Conservation (phyloP, 2,329 filamentous ascomycete species). For the Cryphonectria nitschkei region DNA sequence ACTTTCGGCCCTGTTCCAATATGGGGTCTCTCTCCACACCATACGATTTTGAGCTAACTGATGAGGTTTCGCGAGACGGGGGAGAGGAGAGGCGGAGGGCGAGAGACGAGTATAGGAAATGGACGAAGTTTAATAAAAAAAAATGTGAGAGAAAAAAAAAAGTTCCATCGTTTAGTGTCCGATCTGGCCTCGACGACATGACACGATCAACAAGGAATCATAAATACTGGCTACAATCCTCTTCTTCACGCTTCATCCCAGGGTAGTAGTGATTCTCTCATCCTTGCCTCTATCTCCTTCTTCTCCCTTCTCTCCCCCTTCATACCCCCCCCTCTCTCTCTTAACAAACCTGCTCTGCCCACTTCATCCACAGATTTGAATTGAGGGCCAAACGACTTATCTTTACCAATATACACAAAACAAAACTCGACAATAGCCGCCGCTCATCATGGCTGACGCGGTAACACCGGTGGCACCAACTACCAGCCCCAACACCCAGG, state of each 20-base stretch:
- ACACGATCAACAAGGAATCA: conserved; percentile 2
- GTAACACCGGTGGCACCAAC: conserved; percentile 23
- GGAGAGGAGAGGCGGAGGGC: neutral
- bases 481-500: conserved; percentile 20
- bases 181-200: neutral
- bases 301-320: neutral
- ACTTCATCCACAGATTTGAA: neutral
- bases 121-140: neutral
- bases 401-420: too few relatives aligned
- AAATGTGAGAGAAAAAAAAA: neutral
- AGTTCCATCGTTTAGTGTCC: neutral
- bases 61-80: neutral
- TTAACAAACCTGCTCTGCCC: neutral
- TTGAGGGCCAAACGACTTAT: neutral
- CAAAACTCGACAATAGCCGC: neutral
- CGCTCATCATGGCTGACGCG: conserved; percentile 23
- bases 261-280: neutral
- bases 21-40: conserved; percentile 25
- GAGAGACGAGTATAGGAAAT: neutral
- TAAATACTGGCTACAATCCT: conserved; percentile 6
- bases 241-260: neutral
- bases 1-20: conserved; percentile 21
- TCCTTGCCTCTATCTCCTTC: neutral
- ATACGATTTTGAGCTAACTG: conserved; percentile 9
- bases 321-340: neutral